Percentiles rank a stretch among this genome's conserved stretches.
phyloP scores from a whole-genome alignment of 2,329 filamentous ascomycete species.

The Cladophialophora chaetospira region DNA sequence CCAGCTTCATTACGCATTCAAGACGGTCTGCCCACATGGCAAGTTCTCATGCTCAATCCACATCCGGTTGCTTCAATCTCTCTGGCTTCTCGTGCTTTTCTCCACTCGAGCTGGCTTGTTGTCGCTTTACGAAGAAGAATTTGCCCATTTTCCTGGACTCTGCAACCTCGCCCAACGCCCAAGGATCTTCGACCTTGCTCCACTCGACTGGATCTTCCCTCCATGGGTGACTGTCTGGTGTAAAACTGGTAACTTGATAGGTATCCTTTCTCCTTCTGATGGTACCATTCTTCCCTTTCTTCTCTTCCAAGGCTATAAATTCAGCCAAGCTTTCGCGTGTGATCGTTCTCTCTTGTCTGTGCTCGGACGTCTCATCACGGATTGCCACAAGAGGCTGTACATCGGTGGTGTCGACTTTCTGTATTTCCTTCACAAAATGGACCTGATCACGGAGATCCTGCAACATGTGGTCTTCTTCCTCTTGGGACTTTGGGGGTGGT shows the following conservation, averaged over 20 bases:
- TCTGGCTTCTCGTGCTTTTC: slow-evolving; percentile 7
- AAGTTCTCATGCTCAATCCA: too few relatives aligned
- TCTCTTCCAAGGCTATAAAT: slow-evolving; percentile 44
- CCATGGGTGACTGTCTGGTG: slow-evolving; percentile 20
- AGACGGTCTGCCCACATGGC: too few relatives aligned
- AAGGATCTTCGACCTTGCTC: slow-evolving; percentile 58
- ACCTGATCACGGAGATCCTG: slow-evolving; percentile 77
- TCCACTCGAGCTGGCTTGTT: not conserved
- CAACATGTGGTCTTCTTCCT: slow-evolving; percentile 71
- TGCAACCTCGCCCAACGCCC: slow-evolving; percentile 62
- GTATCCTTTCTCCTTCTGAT: slow-evolving; percentile 50
- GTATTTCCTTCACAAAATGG: slow-evolving; percentile 85
- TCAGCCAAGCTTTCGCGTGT: slow-evolving; percentile 41
- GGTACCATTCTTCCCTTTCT: slow-evolving; percentile 46
- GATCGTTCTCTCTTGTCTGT: slow-evolving; percentile 43
- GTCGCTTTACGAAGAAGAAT: slow-evolving; percentile 72
- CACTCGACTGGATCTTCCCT: slow-evolving; percentile 33
- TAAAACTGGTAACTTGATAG: slow-evolving; percentile 6
- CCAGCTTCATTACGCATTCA: too few relatives aligned
- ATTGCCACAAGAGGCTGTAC: slow-evolving; percentile 76
- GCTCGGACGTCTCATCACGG: slow-evolving; percentile 65
- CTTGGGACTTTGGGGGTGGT: slow-evolving; percentile 61
- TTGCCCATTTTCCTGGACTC: slow-evolving; percentile 69
- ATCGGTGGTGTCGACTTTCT: slow-evolving; percentile 71
- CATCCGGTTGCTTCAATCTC: too few relatives aligned